phyloP scores from a whole-genome alignment of 768 basidiomycete species.

The Lentinula aciculospora region DNA sequence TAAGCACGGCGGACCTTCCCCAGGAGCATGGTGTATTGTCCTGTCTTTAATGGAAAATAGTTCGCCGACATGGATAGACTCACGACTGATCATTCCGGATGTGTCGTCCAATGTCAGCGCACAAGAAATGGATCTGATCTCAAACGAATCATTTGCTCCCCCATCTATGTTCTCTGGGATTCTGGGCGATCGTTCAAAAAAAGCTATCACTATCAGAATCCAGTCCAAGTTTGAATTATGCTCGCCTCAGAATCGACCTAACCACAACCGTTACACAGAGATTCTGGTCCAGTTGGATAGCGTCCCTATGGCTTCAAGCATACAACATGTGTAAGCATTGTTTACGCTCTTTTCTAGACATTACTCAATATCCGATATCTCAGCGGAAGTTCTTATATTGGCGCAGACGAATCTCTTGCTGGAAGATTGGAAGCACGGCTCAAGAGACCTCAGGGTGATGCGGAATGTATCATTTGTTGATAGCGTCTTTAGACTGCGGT shows the following conservation, averaged over 20 bases:
- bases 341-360: not conserved
- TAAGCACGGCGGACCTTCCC: not conserved
- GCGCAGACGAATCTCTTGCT: slow-evolving; percentile 36
- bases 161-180: not conserved
- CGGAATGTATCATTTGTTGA: slow-evolving; percentile 42
- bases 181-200: slow-evolving; percentile 15
- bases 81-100: slow-evolving; percentile 39
- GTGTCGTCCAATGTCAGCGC: slow-evolving; percentile 6
- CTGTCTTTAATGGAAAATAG: slow-evolving; percentile 51
- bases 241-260: slow-evolving; percentile 7
- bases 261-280: slow-evolving; percentile 8
- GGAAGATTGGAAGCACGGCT: slow-evolving; percentile 42
- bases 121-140: not conserved
- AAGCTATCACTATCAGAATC: slow-evolving; percentile 32
- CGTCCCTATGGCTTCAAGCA: slow-evolving; percentile 32
- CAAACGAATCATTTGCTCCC: not conserved
- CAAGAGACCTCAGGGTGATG: slow-evolving; percentile 22
- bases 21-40: slow-evolving; percentile 42
- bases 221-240: slow-evolving; percentile 27
- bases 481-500: not conserved
- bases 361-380: slow-evolving; percentile 1
- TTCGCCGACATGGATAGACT: slow-evolving; percentile 53
- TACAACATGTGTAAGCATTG: slow-evolving; percentile 47
- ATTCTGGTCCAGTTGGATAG: slow-evolving; percentile 38
- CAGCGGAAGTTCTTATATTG: slow-evolving; percentile 43